Evolutionary conservation across 2,329 filamentous ascomycete species (phyloP).

Genomic region (Sphaceloma murrayae): DNA sequence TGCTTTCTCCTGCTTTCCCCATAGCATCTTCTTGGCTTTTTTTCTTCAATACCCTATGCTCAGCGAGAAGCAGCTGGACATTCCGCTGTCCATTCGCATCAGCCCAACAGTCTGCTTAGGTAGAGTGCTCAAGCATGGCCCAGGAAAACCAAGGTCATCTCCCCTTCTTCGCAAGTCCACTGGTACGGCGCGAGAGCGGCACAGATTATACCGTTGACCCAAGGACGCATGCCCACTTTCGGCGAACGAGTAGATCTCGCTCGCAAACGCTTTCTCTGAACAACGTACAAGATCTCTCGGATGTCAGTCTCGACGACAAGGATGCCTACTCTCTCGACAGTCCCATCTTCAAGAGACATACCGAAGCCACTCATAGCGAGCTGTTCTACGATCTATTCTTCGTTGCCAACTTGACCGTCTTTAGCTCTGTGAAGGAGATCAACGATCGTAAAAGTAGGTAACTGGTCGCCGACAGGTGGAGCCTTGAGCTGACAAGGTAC

Average conservation of each 20-base stretch:
- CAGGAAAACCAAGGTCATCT: slow-evolving; percentile 4
- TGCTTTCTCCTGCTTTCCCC: too few species aligned
- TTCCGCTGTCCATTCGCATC: too few species aligned
- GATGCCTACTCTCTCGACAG: slow-evolving; percentile 11
- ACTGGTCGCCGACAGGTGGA: background rate
- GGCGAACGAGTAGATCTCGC: slow-evolving; percentile 6
- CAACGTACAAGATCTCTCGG: slow-evolving; percentile 7
- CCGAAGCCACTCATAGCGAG: slow-evolving; percentile 47
- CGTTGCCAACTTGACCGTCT: slow-evolving; percentile 56
- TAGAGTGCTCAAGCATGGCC: too few species aligned
- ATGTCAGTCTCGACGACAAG: slow-evolving; percentile 3
- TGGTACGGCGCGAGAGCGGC: slow-evolving; percentile 7
- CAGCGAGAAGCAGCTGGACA: too few species aligned
- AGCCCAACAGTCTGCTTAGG: too few species aligned
- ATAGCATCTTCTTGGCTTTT: too few species aligned
- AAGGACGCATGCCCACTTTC: background rate
- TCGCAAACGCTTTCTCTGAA: slow-evolving; percentile 3
- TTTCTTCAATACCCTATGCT: too few species aligned
- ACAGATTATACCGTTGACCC: slow-evolving; percentile 11
- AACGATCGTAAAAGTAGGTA: slow-evolving; percentile 35
- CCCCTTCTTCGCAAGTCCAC: slow-evolving; percentile 10
- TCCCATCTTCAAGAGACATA: slow-evolving; percentile 34
- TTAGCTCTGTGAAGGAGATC: slow-evolving; percentile 47
- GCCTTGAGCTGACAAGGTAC: background rate
- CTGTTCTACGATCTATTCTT: slow-evolving; percentile 54